Evolutionary conservation across 306 rosid genomes (phyloP).

Genomic region (Crotalaria pallida): DNA sequence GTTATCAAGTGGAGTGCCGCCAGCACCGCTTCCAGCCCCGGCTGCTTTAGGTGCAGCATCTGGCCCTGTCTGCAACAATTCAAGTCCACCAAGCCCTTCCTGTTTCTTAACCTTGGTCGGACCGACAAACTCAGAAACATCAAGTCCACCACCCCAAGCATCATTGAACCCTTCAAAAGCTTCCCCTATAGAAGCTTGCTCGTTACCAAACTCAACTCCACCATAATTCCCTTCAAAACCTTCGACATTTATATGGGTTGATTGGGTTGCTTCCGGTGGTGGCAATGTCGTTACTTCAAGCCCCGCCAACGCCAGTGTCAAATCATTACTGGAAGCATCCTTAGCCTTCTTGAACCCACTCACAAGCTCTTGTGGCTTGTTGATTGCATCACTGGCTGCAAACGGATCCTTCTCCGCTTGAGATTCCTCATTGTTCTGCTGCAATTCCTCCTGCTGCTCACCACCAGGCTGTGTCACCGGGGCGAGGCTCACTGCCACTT

Average conservation of each 20-base stretch:
- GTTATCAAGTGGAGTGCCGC: constrained; percentile 62
- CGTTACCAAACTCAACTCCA: constrained; percentile 81
- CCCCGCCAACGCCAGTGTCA: constrained; percentile 68
- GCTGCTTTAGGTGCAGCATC: constrained; percentile 43
- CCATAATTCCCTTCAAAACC: constrained; percentile 97
- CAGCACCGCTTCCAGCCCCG: constrained; percentile 39
- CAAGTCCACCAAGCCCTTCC: constrained; percentile 93
- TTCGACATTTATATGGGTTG: constrained; percentile 81
- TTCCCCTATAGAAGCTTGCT: constrained; percentile 72
- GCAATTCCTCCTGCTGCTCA: constrained; percentile 51
- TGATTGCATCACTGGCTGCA: constrained; percentile 86
- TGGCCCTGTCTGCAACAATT: constrained; percentile 76
- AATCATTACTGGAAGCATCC: constrained; percentile 76
- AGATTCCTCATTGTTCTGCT: constrained; percentile 47
- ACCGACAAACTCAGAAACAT: constrained; percentile 79
- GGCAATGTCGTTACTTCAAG: constrained; percentile 87
- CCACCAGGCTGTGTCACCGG: constrained; percentile 35
- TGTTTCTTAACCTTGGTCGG: constrained; percentile 47
- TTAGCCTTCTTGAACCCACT: constrained; percentile 77
- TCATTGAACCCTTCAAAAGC: constrained; percentile 85
- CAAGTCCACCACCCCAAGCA: constrained; percentile 98
- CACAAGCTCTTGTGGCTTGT: constrained; percentile 70
- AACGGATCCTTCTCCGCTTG: constrained; percentile 73
- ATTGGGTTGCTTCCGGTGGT: constrained; percentile 87
- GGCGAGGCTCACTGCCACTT: constrained; percentile 51